These are phyloP conservation scores for Candida oleophila DNA, from an alignment of 805 yeast species.

Conservation along the genomic window DNA sequence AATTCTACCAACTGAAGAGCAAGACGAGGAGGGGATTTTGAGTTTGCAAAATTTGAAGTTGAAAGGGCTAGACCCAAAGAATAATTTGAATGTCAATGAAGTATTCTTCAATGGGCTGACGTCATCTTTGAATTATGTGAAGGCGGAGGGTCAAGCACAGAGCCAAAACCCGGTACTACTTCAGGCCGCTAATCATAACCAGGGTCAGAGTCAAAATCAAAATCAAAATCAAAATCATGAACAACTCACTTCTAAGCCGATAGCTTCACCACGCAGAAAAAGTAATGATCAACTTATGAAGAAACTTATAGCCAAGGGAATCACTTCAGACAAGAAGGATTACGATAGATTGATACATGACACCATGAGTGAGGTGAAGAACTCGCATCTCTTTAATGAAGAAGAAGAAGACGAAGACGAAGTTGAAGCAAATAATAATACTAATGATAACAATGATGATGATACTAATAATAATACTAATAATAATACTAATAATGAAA, in stretches of 20 bases:
- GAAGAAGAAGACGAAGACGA: conserved; percentile 30
- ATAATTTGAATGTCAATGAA: conserved; percentile 37
- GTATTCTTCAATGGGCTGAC: conserved; percentile 34
- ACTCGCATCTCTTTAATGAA: conserved; percentile 39
- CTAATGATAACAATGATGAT: conserved; percentile 6
- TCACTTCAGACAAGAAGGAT: conserved; percentile 27
- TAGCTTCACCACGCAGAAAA: conserved; percentile 1
- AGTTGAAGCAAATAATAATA: conserved; percentile 7
- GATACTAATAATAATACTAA: neutral
- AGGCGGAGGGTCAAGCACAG: conserved; percentile 9
- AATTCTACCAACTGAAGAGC: conserved; percentile 52
- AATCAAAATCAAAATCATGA: neutral
- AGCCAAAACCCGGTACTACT: conserved; percentile 7
- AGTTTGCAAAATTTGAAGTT: conserved; percentile 34
- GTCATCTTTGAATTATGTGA: conserved; percentile 26
- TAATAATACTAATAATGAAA: neutral
- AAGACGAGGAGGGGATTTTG: conserved; percentile 50
- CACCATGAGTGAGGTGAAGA: conserved; percentile 27
- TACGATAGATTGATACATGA: conserved; percentile 32
- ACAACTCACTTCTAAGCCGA: conserved; percentile 2
- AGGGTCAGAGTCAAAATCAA: conserved; percentile 1
- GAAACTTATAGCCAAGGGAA: conserved; percentile 33
- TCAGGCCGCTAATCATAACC: conserved; percentile 3
- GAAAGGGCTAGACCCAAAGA: conserved; percentile 41
- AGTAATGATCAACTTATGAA: conserved; percentile 32